Percentiles rank a stretch among this genome's conserved stretches.
Evolutionary conservation across 2,329 filamentous ascomycete genomes (phyloP).

Genomic region (Cladosporium cucumerinum): DNA sequence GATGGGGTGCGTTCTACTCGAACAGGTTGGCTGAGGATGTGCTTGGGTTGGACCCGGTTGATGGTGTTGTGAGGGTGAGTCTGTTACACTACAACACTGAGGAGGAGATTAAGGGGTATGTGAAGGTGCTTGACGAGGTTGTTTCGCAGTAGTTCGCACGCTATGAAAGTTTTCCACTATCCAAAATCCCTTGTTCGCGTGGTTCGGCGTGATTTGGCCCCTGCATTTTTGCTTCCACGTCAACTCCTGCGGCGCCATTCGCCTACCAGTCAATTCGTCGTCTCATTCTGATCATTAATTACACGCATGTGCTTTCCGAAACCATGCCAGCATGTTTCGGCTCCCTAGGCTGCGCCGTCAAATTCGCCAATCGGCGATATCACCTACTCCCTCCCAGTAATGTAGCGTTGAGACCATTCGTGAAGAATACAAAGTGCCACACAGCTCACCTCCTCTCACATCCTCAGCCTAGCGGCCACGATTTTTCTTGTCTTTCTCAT

Average conservation of each 20-base stretch:
- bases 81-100: constrained; percentile 73
- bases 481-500: constrained; percentile 24
- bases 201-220: neutral
- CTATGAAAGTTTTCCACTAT: neutral
- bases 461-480: constrained; percentile 1
- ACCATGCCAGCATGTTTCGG: neutral
- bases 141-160: constrained; percentile 12
- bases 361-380: neutral
- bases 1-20: constrained; percentile 68
- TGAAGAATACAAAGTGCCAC: neutral
- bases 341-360: neutral
- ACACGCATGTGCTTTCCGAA: neutral
- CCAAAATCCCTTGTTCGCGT: neutral
- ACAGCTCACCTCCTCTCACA: neutral
- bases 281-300: neutral
- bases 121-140: constrained; percentile 52
- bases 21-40: constrained; percentile 60
- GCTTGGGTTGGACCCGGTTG: constrained; percentile 51
- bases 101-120: constrained; percentile 54
- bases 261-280: neutral
- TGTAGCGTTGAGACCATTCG: neutral
- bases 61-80: constrained; percentile 67
- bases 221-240: neutral
- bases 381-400: neutral
- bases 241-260: neutral